Evolutionary conservation across 2,329 filamentous ascomycete species (phyloP), one percentile per base, ranked within the genome.

Genomic region (Leptographium lundbergii): DNA sequence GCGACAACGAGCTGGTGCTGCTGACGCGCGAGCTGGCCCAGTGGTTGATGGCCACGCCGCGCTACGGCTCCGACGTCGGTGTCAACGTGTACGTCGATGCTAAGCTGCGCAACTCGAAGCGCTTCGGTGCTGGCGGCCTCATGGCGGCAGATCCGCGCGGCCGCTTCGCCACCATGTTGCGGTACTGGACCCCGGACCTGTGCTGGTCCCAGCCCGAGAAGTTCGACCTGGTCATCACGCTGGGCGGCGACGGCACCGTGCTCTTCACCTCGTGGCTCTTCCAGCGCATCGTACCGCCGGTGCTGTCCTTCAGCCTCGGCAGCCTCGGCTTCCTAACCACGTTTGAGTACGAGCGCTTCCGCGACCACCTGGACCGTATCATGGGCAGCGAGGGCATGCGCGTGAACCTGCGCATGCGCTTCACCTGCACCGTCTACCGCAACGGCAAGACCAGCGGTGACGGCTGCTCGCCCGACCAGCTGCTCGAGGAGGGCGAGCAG

Each of bases 21-120:
- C 78, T 96, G 65, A 99, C 94, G 1, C 82, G 89, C 61, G 91
- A 99, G 70, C 77, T 99, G 61, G 79, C 92, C 13, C 82, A 86
- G 65, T 99, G 92, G 90, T 79, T 99, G 39, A 81, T 99, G 61
- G 82, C 81, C 62, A 96, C 91, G 3, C 91, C 94, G 14, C 84
- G 94, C 54, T 96, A 99, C 70, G 90, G 90, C 51, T 90, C 84
- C 58, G 86, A 94, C 62, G 70, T 94, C n/a, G 94, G 94, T 17
- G 88, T 99, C 58, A 96, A 92, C 67, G 94, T 99, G 63, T 97
- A 95, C 69, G 94, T 99, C n/a, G 94, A 99, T 72, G 88, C 91
- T 64, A 97, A 99, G 75, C 78, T 99, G 62, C 85, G 85, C 66
- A 85, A 85, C 66, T 95, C 91, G 6, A 91, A 89, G 71, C 88